Conservation (phyloP, 345 rosid genomes). For the Raphanus sativus region DNA sequence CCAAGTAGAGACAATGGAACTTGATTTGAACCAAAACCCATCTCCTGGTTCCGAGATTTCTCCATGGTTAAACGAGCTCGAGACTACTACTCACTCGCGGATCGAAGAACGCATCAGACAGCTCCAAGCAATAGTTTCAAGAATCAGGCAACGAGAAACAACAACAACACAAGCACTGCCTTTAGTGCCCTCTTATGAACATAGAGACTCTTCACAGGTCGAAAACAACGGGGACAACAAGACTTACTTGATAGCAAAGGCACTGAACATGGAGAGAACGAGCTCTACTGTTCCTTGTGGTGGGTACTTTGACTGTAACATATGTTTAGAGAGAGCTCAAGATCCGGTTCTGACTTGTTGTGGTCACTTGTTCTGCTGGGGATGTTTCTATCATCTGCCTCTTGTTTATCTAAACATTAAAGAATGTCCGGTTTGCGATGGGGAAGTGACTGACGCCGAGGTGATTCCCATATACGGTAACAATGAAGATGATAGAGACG, state of each 20-base stretch:
- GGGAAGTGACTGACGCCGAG: conserved; percentile 48
- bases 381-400: conserved; percentile 57
- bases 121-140: no score
- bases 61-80: no score
- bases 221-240: no score
- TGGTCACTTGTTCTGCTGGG: conserved; percentile 76
- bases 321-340: conserved; percentile 53
- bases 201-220: no score
- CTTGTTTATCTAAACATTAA: conserved; percentile 41
- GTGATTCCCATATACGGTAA: conserved; percentile 60
- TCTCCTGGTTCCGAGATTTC: no score
- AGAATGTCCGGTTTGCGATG: conserved; percentile 52
- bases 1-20: no score
- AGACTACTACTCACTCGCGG: no score
- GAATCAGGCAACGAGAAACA: no score
- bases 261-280: conserved; percentile 44
- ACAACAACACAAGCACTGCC: no score
- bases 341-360: conserved; percentile 64
- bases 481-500: conserved; percentile 26
- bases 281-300: conserved; percentile 25
- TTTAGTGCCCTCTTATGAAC: no score
- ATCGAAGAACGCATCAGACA: no score
- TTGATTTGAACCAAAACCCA: no score
- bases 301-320: conserved; percentile 51
- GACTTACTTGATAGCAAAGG: conserved; percentile 51